These are phyloP conservation scores for Collybia sordida DNA, from an alignment of 768 basidiomycete species.

Conservation along the genomic window DNA sequence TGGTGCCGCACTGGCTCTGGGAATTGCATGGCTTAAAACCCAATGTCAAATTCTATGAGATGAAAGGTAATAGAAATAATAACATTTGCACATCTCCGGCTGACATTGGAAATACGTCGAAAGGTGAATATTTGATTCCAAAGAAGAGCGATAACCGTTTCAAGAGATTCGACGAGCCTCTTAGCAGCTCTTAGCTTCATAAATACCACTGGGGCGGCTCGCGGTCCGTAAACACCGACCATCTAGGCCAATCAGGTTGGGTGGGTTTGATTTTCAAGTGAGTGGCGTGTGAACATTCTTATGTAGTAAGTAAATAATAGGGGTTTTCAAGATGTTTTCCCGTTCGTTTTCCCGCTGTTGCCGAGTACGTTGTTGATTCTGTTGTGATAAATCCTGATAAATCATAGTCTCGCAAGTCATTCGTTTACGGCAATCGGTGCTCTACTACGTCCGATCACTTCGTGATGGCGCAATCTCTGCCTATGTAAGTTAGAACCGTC, in stretches of 20 bases:
- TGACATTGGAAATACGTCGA: conserved; percentile 44
- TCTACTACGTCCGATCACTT: too few species aligned
- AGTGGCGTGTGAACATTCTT: conserved; percentile 1
- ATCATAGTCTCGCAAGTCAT: too few species aligned
- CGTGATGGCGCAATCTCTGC: too few species aligned
- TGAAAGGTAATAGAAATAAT: conserved; percentile 1
- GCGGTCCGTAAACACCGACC: neutral
- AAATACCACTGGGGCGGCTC: conserved; percentile 2
- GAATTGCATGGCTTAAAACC: conserved; percentile 36
- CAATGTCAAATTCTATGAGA: conserved; percentile 3
- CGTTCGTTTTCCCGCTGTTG: too few species aligned
- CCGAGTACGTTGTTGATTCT: too few species aligned
- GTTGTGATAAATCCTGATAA: too few species aligned
- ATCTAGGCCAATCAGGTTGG: conserved; percentile 21
- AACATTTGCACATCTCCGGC: conserved; percentile 41
- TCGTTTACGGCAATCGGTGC: too few species aligned
- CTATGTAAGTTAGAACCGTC: too few species aligned
- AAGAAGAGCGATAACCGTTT: neutral
- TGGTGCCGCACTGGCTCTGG: conserved; percentile 26
- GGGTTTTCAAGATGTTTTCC: too few species aligned
- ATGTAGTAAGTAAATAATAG: too few species aligned
- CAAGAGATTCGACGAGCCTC: too few species aligned
- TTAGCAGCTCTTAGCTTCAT: too few species aligned
- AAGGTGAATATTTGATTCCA: neutral
- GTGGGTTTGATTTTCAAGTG: conserved; percentile 2